These are phyloP conservation scores for Paramecium biaurelia DNA, from an alignment of 73 alveolate genomes.

Conservation along the genomic window DNA sequence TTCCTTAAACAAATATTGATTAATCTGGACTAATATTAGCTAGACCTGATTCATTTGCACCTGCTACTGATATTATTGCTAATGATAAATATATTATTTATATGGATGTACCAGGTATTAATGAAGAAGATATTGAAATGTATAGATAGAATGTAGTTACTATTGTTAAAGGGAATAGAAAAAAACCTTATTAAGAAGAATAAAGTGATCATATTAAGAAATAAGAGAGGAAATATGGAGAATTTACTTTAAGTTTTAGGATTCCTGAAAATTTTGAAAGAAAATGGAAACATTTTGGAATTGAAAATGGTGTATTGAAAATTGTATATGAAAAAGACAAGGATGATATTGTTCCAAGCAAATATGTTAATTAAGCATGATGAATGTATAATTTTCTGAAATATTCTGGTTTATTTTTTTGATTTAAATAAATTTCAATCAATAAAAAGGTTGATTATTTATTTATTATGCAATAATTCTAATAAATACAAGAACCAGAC, in stretches of 20 bases:
- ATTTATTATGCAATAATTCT: neutral
- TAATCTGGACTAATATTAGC: constrained; percentile 25
- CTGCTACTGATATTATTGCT: constrained; percentile 54
- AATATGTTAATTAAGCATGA: neutral
- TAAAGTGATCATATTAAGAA: constrained; percentile 10
- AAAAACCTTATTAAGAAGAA: constrained; percentile 20
- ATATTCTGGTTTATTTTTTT: neutral
- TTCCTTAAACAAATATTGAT: constrained; percentile 30
- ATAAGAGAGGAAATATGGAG: constrained; percentile 59
- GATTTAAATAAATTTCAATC: neutral
- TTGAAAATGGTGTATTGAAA: constrained; percentile 34
- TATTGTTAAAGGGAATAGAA: constrained; percentile 33
- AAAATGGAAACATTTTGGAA: constrained; percentile 15
- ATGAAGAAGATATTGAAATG: constrained; percentile 13
- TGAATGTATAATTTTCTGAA: neutral
- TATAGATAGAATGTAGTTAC: constrained; percentile 35
- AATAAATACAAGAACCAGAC: neutral
- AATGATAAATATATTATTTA: constrained; percentile 40
- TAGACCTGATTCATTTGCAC: constrained; percentile 56
- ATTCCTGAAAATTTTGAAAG: constrained; percentile 53
- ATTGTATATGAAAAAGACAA: constrained; percentile 58
- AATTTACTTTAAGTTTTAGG: constrained; percentile 30
- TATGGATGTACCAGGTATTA: constrained; percentile 56
- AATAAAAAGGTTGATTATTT: neutral
- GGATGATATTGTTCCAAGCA: constrained; percentile 38